These are phyloP conservation scores for Spathaspora sp. DNA, from an alignment of 805 yeast species.

Conservation along the genomic window DNA sequence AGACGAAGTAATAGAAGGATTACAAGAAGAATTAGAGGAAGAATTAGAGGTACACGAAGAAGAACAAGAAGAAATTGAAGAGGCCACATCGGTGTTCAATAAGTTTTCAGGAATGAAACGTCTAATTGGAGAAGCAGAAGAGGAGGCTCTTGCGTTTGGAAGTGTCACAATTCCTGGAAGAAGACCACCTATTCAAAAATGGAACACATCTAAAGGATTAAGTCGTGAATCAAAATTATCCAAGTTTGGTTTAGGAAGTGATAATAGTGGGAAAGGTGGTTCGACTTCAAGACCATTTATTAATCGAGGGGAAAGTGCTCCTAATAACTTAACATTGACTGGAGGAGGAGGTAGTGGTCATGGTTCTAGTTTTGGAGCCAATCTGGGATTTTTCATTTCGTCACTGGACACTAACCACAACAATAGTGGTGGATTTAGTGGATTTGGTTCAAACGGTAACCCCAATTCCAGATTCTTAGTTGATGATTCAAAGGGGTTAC, in stretches of 20 bases:
- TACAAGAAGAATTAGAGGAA: no score
- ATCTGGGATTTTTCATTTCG: background rate
- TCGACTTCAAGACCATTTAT: background rate
- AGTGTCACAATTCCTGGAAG: background rate
- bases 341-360: background rate
- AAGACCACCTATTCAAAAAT: background rate
- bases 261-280: no score
- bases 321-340: background rate
- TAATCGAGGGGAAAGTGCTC: background rate
- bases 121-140: background rate
- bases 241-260: background rate
- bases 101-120: background rate
- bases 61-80: background rate
- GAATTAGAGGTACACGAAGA: no score
- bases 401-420: background rate
- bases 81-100: background rate
- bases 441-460: background rate
- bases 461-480: background rate
- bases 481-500: background rate
- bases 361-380: background rate
- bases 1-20: background rate
- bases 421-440: background rate
- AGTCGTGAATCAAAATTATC: slow-evolving; percentile 1
- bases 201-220: background rate
- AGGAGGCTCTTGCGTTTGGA: background rate